A percentile compares a stretch with the other conserved stretches of the same genome.
Conservation (phyloP, 331 rosid species). For the Saraca asoca region DNA sequence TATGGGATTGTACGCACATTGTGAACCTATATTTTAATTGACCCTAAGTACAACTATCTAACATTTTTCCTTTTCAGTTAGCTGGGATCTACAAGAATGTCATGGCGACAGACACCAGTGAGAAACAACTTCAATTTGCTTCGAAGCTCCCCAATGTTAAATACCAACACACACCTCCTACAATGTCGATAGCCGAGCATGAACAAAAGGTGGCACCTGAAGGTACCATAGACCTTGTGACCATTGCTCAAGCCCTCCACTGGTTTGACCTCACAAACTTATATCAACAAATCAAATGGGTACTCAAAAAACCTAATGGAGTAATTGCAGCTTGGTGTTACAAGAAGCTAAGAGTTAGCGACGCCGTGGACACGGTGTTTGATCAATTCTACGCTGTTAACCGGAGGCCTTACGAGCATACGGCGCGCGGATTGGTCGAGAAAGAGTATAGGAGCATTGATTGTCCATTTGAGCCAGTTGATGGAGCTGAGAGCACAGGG, state of each 20-base stretch:
- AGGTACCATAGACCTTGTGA: constrained; percentile 64
- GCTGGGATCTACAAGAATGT: constrained; percentile 59
- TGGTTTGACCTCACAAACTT: constrained; percentile 70
- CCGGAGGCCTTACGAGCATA: constrained; percentile 53
- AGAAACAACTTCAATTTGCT: constrained; percentile 54
- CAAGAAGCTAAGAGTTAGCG: constrained; percentile 48
- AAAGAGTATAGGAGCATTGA: constrained; percentile 52
- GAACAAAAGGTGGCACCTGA: constrained; percentile 48
- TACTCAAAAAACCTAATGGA: constrained; percentile 74
- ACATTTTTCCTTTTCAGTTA: constrained; percentile 45
- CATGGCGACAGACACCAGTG: constrained; percentile 70
- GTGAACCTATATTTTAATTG: too few relatives aligned
- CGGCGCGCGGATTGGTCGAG: constrained; percentile 42
- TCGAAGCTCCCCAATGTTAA: constrained; percentile 55
- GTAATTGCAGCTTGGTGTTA: constrained; percentile 79
- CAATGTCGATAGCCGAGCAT: constrained; percentile 50
- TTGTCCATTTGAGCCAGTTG: constrained; percentile 73
- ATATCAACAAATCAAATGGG: constrained; percentile 57
- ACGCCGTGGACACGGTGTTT: constrained; percentile 39
- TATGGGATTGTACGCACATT: too few relatives aligned
- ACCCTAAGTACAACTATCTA: too few relatives aligned
- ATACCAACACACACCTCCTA: constrained; percentile 58
- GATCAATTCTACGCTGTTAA: constrained; percentile 35
- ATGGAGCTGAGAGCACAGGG: constrained; percentile 58
- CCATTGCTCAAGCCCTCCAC: constrained; percentile 70